Base-by-base conservation (phyloP, 345 rosid species). In the Aethionema arabicum region DNA sequence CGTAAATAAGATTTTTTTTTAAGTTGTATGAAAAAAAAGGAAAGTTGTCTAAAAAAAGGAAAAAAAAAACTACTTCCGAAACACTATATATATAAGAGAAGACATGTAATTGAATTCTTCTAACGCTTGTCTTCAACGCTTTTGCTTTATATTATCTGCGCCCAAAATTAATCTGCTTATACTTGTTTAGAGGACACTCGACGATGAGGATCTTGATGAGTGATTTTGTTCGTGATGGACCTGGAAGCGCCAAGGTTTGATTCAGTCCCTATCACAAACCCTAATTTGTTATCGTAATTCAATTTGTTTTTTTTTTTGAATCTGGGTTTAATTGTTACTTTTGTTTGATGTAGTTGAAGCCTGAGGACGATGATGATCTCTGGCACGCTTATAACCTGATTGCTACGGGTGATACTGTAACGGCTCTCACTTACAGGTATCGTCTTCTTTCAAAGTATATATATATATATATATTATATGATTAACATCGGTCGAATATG, bases 381-480 rank as follows among this genome's bases (percentile, higher is more conserved):
- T 93, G 97, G 99, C 82, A 76, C 48, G 95, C 80, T 69, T 89
- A 92, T 66, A 92, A 92, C 75, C 69, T 92, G 63, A 82, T 92
- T 58, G 73, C 93, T 61, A 56, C 66, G 5, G 91, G 91, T 12
- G 97, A 92, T 74, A 51, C 75, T 14, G 95, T 92, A 9, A 85
- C 83, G 98, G 84, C 98, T 33, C 79, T 73, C 66, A 92, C 98
- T 41, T 93, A 89, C 61, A 84, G 98, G 98, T 92, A 37, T 27
- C 7, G 3, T 11, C 7, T 64, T 14, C 12, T 50, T 42, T 42
- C 5, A n/a, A n/a, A n/a, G n/a, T n/a, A n/a, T n/a, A n/a, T n/a
- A n/a, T n/a, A n/a, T n/a, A n/a, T n/a, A n/a, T n/a, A n/a, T n/a
- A n/a, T n/a, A n/a, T n/a, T n/a, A n/a, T n/a, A n/a, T n/a, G n/a